These are phyloP conservation scores for Wickerhamomyces canadensis DNA, from an alignment of 805 yeast species.

Conservation along the genomic window DNA sequence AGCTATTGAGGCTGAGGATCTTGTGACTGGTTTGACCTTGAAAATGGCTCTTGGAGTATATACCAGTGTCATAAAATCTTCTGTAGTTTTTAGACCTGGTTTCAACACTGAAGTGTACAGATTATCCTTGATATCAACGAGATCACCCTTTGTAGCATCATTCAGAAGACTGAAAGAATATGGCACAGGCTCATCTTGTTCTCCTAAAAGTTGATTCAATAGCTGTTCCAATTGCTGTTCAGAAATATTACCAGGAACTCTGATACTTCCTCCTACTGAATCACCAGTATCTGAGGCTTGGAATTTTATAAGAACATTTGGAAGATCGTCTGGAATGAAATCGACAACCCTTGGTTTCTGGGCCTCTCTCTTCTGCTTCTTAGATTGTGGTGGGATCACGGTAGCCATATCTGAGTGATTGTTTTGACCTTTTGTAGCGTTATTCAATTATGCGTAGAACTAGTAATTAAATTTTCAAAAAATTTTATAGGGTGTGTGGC, in stretches of 20 bases:
- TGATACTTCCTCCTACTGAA: slow-evolving; percentile 70
- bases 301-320: slow-evolving; percentile 82
- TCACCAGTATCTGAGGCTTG: slow-evolving; percentile 94
- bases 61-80: slow-evolving; percentile 85
- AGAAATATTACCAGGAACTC: slow-evolving; percentile 87
- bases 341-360: slow-evolving; percentile 76
- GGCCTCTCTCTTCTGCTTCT: slow-evolving; percentile 78
- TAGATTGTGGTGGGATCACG: slow-evolving; percentile 86
- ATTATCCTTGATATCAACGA: slow-evolving; percentile 73
- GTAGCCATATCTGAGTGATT: slow-evolving; percentile 64
- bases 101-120: slow-evolving; percentile 75
- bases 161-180: slow-evolving; percentile 72
- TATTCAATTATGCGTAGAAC: too few species aligned
- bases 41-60: slow-evolving; percentile 95
- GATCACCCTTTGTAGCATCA: slow-evolving; percentile 34
- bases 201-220: slow-evolving; percentile 70
- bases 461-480: too few species aligned
- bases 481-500: too few species aligned
- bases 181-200: slow-evolving; percentile 70
- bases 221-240: slow-evolving; percentile 86
- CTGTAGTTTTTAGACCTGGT: slow-evolving; percentile 85
- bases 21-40: slow-evolving; percentile 84
- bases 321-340: slow-evolving; percentile 69
- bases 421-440: neutral
- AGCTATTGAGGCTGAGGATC: slow-evolving; percentile 87